Evolutionary conservation across 1,139 yeast genomes (phyloP).

Genomic region (Starmera stellimalicola): DNA sequence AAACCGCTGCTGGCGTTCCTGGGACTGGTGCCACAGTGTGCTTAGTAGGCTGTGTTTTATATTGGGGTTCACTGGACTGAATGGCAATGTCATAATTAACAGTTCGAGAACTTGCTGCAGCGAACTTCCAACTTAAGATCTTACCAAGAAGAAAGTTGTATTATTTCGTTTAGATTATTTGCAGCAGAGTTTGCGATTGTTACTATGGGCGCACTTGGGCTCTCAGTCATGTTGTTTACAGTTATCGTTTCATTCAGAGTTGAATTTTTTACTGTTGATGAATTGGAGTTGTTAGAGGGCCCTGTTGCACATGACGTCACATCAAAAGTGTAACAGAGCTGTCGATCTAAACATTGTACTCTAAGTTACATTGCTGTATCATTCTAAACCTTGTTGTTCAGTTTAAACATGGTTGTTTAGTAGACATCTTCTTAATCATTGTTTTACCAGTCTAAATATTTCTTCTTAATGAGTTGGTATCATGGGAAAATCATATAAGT

Average conservation of each 20-base stretch:
- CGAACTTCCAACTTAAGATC: constrained; percentile 4
- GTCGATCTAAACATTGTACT: no score
- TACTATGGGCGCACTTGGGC: constrained; percentile 89
- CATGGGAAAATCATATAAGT: constrained; percentile 28
- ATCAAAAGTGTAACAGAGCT: no score
- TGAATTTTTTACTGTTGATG: constrained; percentile 58
- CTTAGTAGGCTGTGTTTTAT: constrained; percentile 85
- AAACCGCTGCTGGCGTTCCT: constrained; percentile 75
- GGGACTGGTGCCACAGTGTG: constrained; percentile 88
- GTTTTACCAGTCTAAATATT: background rate
- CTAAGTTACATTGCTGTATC: no score
- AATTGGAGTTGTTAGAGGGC: constrained; percentile 53
- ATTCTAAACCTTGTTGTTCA: no score
- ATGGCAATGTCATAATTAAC: constrained; percentile 54
- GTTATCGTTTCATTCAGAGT: constrained; percentile 46
- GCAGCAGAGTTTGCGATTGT: constrained; percentile 81
- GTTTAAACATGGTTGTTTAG: no score
- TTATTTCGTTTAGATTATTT: constrained; percentile 50
- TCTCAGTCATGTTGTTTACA: constrained; percentile 79
- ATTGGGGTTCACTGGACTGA: constrained; percentile 81
- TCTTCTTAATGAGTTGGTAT: constrained; percentile 10
- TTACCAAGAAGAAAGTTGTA: constrained; percentile 41
- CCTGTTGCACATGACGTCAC: constrained; percentile 29
- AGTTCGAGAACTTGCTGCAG: constrained; percentile 41
- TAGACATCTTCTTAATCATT: no score